Conservation (phyloP, 805 yeast genomes). For the Cyberlindnera suaveolens region DNA sequence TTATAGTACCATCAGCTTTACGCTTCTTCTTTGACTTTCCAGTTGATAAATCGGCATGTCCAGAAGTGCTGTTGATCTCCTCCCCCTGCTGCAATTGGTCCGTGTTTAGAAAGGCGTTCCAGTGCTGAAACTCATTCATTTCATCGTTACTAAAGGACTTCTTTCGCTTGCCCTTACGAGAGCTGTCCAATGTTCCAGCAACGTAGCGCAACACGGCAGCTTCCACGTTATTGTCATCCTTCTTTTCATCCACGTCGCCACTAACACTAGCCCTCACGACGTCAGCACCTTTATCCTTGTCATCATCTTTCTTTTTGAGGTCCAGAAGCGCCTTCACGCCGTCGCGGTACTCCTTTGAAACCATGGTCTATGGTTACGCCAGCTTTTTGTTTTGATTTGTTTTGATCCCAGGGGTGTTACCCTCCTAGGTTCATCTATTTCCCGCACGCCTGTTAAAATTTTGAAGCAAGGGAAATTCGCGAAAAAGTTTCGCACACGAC, state of each 20-base stretch:
- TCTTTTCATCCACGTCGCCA: slow-evolving; percentile 7
- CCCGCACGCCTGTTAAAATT: no score
- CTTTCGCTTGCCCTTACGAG: slow-evolving; percentile 20
- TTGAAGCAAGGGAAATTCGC: no score
- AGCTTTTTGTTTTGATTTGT: slow-evolving; percentile 1
- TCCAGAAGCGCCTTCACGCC: slow-evolving; percentile 23
- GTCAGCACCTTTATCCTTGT: slow-evolving; percentile 3
- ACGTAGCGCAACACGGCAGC: slow-evolving; percentile 75
- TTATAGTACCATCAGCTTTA: slow-evolving; percentile 3
- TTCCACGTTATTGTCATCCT: slow-evolving; percentile 50
- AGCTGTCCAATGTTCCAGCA: slow-evolving; percentile 48
- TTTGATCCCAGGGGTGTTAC: slow-evolving; percentile 1
- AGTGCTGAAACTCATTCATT: slow-evolving; percentile 22
- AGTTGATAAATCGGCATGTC: not conserved
- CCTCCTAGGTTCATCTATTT: not conserved
- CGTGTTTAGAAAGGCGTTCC: slow-evolving; percentile 24
- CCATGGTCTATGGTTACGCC: slow-evolving; percentile 1
- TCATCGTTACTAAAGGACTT: slow-evolving; percentile 18
- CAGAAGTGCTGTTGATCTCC: slow-evolving; percentile 5
- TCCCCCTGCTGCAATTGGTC: slow-evolving; percentile 19
- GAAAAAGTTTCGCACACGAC: no score
- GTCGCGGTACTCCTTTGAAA: slow-evolving; percentile 17
- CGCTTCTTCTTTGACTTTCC: slow-evolving; percentile 7
- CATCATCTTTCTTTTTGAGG: slow-evolving; percentile 19
- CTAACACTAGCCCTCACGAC: not conserved